Evolutionary conservation across 495 filamentous ascomycete species (phyloP).

Genomic region (Apiosordaria backusii): DNA sequence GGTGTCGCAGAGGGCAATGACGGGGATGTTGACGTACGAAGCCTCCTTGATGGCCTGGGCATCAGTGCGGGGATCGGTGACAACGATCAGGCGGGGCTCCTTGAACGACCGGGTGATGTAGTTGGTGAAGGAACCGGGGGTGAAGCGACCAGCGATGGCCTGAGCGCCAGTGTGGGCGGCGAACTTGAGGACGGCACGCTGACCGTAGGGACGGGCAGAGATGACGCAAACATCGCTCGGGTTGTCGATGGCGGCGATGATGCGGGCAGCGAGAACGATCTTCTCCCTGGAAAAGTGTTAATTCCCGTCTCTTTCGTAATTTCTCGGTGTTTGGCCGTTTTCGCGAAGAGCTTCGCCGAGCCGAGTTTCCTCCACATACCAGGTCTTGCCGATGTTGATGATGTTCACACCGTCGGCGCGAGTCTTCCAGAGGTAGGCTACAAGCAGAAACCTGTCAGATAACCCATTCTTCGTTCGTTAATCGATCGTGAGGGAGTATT

Average conservation of each 20-base stretch:
- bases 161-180: slow-evolving; percentile 94
- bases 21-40: slow-evolving; percentile 99
- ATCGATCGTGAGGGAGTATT: slow-evolving; percentile 12
- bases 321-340: neutral
- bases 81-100: slow-evolving; percentile 98
- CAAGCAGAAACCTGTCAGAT: slow-evolving; percentile 21
- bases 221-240: slow-evolving; percentile 98
- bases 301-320: neutral
- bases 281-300: slow-evolving; percentile 72
- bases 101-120: slow-evolving; percentile 99
- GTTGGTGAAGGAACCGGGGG: slow-evolving; percentile 99
- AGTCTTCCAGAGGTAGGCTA: slow-evolving; percentile 95
- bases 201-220: slow-evolving; percentile 97
- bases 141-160: slow-evolving; percentile 98
- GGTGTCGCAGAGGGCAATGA: slow-evolving; percentile 97
- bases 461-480: neutral
- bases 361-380: slow-evolving; percentile 55
- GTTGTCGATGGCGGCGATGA: slow-evolving; percentile 99
- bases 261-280: slow-evolving; percentile 95
- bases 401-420: slow-evolving; percentile 96
- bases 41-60: slow-evolving; percentile 99
- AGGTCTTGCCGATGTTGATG: slow-evolving; percentile 99
- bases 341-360: neutral
- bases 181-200: slow-evolving; percentile 99
- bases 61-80: slow-evolving; percentile 98